Base-by-base conservation (phyloP, 1,139 yeast genomes). In the Kluyveromyces marxianus region DNA sequence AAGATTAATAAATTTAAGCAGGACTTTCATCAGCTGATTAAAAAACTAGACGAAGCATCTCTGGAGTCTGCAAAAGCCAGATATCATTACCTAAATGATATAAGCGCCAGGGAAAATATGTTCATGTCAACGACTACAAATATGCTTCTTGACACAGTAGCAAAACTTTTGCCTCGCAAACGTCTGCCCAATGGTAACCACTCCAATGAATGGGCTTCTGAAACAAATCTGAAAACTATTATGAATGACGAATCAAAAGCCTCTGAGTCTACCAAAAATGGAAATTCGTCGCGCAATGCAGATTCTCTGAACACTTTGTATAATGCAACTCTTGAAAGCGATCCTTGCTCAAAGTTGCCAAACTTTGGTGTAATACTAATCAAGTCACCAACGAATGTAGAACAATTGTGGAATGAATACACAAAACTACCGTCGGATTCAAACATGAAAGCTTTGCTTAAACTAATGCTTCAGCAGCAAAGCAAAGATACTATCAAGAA, bases 391-490 rank as follows among this genome's bases (percentile, higher is more conserved):
- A 50, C 55, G 25, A 52, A 57, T 3, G 54, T 58, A 6, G 43
- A 51, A 2, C 61, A 58, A 38, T 45, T 59, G 30, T 58, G 62
- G 63, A 57, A 58, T 37, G 63, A 58, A 40, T 58, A 59, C 42
- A 52, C 55, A 7, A 57, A 54, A 36, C 48, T 52, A 21, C 63
- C 63, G 1, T 50, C 51, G 14, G 58, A 58, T 14, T 54, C 60
- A 55, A 47, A 54, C n/a, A 47, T 54, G 7, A 54, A 55, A 30
- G 57, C 54, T 43, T 39, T 55, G 39, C 42, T 54, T 6, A 46
- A 52, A 5, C 53, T 56, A 34, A 39, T 53, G 7, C 39, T 50
- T 35, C 49, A 48, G 45, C 50, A 55, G 44, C 53, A 48, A 27
- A 38, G 39, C 42, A 49, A 42, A 30, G 48, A 37, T 25, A 37